Evolutionary conservation across 2,329 filamentous ascomycete genomes (phyloP).

Genomic region (Aspergillus sp.): DNA sequence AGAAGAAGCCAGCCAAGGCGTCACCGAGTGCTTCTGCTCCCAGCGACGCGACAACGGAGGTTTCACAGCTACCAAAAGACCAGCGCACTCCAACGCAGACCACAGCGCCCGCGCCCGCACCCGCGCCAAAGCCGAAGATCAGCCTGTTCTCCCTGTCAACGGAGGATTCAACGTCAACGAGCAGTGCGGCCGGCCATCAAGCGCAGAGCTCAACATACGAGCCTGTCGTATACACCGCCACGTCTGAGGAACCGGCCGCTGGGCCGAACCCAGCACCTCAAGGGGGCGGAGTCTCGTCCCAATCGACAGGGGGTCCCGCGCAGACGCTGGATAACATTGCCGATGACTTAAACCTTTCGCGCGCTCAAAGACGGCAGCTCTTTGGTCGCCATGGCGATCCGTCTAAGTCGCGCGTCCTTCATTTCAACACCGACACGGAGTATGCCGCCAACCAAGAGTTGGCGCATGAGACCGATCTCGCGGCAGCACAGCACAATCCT

Average conservation of each 20-base stretch:
- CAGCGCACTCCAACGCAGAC: conserved; percentile 7
- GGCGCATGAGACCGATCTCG: conserved; percentile 57
- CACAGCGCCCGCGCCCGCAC: conserved; percentile 3
- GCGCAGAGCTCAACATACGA: conserved; percentile 31
- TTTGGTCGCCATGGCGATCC: conserved; percentile 65
- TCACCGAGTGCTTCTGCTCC: conserved; percentile 17
- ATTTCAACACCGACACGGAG: conserved; percentile 85
- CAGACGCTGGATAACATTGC: conserved; percentile 70
- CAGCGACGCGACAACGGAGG: conserved; percentile 11
- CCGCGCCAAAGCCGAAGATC: conserved; percentile 40
- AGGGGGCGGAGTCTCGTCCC: neutral
- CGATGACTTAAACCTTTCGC: conserved; percentile 73
- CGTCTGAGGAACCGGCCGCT: conserved; percentile 17
- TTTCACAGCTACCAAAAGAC: conserved; percentile 7
- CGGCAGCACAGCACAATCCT: conserved; percentile 67
- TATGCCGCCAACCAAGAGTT: conserved; percentile 81
- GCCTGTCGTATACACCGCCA: conserved; percentile 39
- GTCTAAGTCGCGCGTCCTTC: conserved; percentile 66
- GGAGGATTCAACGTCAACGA: conserved; percentile 18
- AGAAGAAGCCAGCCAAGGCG: conserved; percentile 37
- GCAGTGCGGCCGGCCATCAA: conserved; percentile 4
- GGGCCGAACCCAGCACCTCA: conserved; percentile 16
- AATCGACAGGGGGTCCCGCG: conserved; percentile 11
- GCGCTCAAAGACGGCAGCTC: conserved; percentile 73
- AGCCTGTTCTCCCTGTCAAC: conserved; percentile 43